Percentiles rank a stretch among this genome's conserved stretches.
These are phyloP conservation scores for Teratosphaeria gauchensis DNA, from an alignment of 2,329 filamentous ascomycete genomes.

Conservation along the genomic window DNA sequence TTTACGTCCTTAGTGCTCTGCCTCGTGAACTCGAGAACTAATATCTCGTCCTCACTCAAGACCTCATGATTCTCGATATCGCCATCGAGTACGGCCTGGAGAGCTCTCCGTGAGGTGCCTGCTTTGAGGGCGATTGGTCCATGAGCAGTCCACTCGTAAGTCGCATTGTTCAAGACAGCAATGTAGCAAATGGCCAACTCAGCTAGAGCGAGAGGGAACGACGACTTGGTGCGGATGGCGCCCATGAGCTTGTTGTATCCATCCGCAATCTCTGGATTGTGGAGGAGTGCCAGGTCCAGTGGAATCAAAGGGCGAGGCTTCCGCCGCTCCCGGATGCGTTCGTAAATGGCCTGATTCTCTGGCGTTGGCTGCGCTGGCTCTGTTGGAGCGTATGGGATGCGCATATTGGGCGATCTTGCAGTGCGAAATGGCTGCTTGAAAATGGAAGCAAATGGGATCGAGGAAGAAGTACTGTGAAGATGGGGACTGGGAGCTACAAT, in stretches of 20 bases:
- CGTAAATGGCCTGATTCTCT: slow-evolving; percentile 42
- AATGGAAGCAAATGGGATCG: neutral
- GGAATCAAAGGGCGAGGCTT: slow-evolving; percentile 60
- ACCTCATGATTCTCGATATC: slow-evolving; percentile 13
- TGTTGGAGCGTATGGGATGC: slow-evolving; percentile 54
- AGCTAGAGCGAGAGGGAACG: slow-evolving; percentile 20
- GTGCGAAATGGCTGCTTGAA: neutral
- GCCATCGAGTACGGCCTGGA: slow-evolving; percentile 17
- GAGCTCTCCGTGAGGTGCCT: slow-evolving; percentile 15
- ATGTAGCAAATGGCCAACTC: slow-evolving; percentile 29
- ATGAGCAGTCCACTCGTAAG: slow-evolving; percentile 29
- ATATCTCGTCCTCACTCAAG: slow-evolving; percentile 21
- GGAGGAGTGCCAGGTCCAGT: slow-evolving; percentile 67
- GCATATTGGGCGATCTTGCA: slow-evolving; percentile 39
- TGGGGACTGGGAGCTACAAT: neutral
- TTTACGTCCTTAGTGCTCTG: slow-evolving; percentile 24
- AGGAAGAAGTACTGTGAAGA: neutral
- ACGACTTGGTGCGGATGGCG: slow-evolving; percentile 27
- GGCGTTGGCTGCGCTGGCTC: slow-evolving; percentile 44
- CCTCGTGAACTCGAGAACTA: slow-evolving; percentile 25
- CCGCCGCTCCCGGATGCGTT: slow-evolving; percentile 56
- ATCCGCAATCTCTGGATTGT: slow-evolving; percentile 64
- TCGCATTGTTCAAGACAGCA: slow-evolving; percentile 26
- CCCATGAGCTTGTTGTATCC: slow-evolving; percentile 66
- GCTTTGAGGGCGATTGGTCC: slow-evolving; percentile 24